phyloP scores from a whole-genome alignment of 352 stramenopile species.

The Pythium vanterpoolii region DNA sequence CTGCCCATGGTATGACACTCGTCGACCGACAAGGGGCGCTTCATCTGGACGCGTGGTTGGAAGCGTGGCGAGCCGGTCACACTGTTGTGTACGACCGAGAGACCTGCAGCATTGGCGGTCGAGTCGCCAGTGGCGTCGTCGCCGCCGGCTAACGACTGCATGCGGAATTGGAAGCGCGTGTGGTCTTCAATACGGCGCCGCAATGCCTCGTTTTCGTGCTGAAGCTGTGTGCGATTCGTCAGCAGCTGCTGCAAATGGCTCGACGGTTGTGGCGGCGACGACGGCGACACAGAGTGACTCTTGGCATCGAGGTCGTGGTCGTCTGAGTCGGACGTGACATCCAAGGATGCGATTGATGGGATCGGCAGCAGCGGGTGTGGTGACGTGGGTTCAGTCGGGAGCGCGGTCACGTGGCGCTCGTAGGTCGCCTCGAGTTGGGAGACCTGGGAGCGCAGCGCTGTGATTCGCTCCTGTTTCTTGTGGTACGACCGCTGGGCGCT shows the following conservation, averaged over 20 bases:
- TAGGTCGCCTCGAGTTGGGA: constrained; percentile 26
- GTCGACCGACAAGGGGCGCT: constrained; percentile 22
- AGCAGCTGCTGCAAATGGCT: constrained; percentile 23
- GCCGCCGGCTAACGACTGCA: constrained; percentile 21
- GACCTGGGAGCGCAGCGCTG: constrained; percentile 28
- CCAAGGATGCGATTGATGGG: neutral
- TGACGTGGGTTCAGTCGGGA: neutral
- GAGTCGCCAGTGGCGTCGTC: neutral
- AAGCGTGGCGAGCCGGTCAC: constrained; percentile 14
- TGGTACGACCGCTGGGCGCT: constrained; percentile 39
- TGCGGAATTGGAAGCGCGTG: constrained; percentile 27
- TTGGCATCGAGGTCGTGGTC: neutral
- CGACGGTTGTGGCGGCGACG: constrained; percentile 7
- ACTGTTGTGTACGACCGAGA: constrained; percentile 2
- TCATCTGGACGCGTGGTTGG: constrained; percentile 21
- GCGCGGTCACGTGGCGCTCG: constrained; percentile 18
- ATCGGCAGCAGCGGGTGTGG: neutral
- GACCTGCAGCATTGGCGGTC: neutral
- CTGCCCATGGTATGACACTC: constrained; percentile 32
- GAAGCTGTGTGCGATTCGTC: constrained; percentile 18
- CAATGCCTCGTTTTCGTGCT: constrained; percentile 24
- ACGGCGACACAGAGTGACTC: constrained; percentile 7
- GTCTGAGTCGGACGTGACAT: no score
- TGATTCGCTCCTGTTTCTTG: constrained; percentile 32
- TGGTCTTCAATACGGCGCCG: constrained; percentile 21